Evolutionary conservation across 2,329 filamentous ascomycete genomes (phyloP), one percentile per base, ranked within the genome.

Genomic region (Helminthosporium solani): DNA sequence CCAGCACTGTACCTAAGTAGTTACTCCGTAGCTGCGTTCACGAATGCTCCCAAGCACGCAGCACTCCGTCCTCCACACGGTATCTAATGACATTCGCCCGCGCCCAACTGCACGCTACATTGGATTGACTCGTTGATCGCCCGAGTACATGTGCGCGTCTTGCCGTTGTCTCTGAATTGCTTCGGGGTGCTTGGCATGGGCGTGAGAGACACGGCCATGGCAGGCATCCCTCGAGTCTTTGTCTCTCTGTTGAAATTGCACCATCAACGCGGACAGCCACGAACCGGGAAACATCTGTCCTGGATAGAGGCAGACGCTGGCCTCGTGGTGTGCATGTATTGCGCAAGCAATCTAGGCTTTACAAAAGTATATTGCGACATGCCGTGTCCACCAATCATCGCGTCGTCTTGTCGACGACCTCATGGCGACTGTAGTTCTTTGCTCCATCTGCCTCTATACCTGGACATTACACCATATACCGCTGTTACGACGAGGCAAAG

Each of bases 341-440:
- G 47, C 47, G 43, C 33, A 44, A 47, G 51, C 45, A 56, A 52
- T 50, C 48, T 56, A 41, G 47, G 48, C 37, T 49, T 42, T 27
- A 37, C 44, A 44, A 25, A 42, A 36, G 40, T 47, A 52, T 44
- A 54, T 54, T 54, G 44, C 46, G 20, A 49, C 46, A 27, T 34
- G 12, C 30, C 18, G 7, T n/a, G n/a, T 49, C 51, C 48, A 46
- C 53, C 53, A 57, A 57, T 57, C 42, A 49, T 20, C 25, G 19
- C 25, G 12, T 14, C 31, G 34, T 11, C 18, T 16, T 37, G 35
- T 20, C 40, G 31, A 25, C 42, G 40, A 42, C 43, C 39, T 49
- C 41, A 40, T 49, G 37, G 28, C 30, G 45, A 28, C 51, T 49
- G 45, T 50, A 47, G 33, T 40, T 36, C 14, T 27, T 35, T 15